Base-by-base conservation (phyloP, 202 grass and related monocot species). In the Miscanthus sacchariflorus region DNA sequence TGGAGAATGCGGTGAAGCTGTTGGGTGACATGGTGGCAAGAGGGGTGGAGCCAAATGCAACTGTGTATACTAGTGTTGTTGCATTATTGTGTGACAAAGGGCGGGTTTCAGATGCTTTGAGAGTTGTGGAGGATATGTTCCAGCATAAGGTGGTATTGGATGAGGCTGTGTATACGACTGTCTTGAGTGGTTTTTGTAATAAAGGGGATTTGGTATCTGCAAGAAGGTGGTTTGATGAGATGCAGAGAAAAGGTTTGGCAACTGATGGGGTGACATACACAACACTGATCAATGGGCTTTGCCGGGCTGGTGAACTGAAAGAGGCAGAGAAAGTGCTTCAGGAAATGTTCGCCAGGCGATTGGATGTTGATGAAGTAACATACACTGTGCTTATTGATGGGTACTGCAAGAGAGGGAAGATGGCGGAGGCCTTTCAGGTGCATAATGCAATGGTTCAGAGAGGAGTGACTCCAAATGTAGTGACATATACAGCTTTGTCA, bases 401-500 rank as follows among this genome's bases (percentile, higher is more conserved):
- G 39, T 96, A 91, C 79, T 91, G 93, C 85, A 98, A 96, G 88
- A 83, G 79, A 83, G 92, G 93, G 61, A 94, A 84, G 64, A 92
- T 98, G 88, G 81, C 70, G 59, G 93, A 96, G 18, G 96, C 96
- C 63, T 96, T 98, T 71, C 75, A 54, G 56, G 84, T 91, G 61
- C 96, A 98, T 66, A 96, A 92, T 50, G 83, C 88, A 86, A 98
- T 98, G 96, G 80, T 94, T 27, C 54, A 83, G 87, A 91, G 81
- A 74, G 80, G 92, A 70, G 77, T 91, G 72, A 79, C 75, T 24
- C 96, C 96, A 0, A 98, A 98, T 87, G 90, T 98, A 74, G 96
- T 98, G 79, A 98, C 96, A 81, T 98, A 98, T 74, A 94, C 96
- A 44, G 90, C 92, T 87, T 79, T 98, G 63, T 91, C 92, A 6